Base-by-base conservation (phyloP, 805 yeast species). In the Metschnikowia similis region DNA sequence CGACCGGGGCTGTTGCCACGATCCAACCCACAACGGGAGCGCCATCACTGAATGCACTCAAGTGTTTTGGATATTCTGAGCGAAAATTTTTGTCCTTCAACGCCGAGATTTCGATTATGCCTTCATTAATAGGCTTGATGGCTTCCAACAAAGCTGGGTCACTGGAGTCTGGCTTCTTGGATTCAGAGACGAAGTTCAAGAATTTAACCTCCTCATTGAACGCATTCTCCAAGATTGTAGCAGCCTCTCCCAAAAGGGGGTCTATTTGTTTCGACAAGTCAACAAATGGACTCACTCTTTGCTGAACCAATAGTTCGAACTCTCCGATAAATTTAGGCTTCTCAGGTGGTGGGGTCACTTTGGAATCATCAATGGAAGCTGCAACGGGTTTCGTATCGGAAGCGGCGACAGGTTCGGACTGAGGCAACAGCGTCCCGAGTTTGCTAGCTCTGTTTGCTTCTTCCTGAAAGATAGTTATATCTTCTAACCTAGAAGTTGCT, bases 21-120 rank as follows among this genome's bases (percentile, higher is more conserved):
- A 92, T 79, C 99, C 99, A 94, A 26, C 96, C 96, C 48, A 91
- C 74, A 6, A 87, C 89, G 9, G 96, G 90, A 8, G 87, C 81
- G 45, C 96, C 97, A 64, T 94, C 98, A 27, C 90, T 81, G 38
- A 94, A 77, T 1, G 97, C 80, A 59, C 85, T 89, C 66, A 94
- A 76, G 63, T 87, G 88, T 60, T 87, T 81, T 64, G 76, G 78
- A 56, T 71, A 76, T 55, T 80, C 77, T 27, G 88, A 84, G 43
- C 76, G 74, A 57, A 96, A 82, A 66, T 88, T 86, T 38, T 74
- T 72, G 56, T 94, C 97, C 59, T 92, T 87, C 58, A 86, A 60
- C 21, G 77, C 79, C 51, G 76, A 77, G 55, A 89, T 81, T 45
- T 75, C 67, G 54, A 74, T 75, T 37, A 89, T 81, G 29, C 74